Conservation (phyloP, 495 filamentous ascomycete genomes). For the Thozetella sp. region DNA sequence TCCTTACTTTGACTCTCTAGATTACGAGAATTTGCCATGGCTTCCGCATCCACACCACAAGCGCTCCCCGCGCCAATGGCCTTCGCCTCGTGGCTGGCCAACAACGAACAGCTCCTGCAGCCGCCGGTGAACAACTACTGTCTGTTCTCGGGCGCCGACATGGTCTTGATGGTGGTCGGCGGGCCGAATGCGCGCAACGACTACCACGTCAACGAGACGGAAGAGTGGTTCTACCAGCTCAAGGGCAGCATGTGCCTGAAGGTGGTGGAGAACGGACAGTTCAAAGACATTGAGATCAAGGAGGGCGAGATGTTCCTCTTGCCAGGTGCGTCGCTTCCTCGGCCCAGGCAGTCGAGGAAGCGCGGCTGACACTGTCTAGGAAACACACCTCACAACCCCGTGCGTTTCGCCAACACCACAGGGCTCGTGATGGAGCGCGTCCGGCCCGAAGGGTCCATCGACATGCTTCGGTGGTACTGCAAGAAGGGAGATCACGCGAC, state of each 20-base stretch:
- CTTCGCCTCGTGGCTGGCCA: background rate
- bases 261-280: background rate
- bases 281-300: slow-evolving; percentile 3
- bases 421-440: slow-evolving; percentile 1
- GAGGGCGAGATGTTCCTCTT: slow-evolving; percentile 2
- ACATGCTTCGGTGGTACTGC: slow-evolving; percentile 1
- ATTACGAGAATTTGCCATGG: background rate
- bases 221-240: slow-evolving; percentile 3
- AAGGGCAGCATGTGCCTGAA: slow-evolving; percentile 2
- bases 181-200: background rate
- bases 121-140: slow-evolving; percentile 3
- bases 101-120: slow-evolving; percentile 1
- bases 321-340: background rate
- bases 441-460: background rate
- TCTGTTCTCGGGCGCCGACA: background rate
- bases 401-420: background rate
- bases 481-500: background rate
- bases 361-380: too few species aligned
- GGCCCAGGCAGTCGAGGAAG: too few species aligned
- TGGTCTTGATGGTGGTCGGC: background rate
- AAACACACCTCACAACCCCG: background rate
- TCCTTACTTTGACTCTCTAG: too few species aligned
- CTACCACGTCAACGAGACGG: slow-evolving; percentile 2
- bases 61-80: background rate
- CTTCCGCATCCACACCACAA: background rate